phyloP scores from a whole-genome alignment of 305 asterid genomes.

The Rubia balearica region DNA sequence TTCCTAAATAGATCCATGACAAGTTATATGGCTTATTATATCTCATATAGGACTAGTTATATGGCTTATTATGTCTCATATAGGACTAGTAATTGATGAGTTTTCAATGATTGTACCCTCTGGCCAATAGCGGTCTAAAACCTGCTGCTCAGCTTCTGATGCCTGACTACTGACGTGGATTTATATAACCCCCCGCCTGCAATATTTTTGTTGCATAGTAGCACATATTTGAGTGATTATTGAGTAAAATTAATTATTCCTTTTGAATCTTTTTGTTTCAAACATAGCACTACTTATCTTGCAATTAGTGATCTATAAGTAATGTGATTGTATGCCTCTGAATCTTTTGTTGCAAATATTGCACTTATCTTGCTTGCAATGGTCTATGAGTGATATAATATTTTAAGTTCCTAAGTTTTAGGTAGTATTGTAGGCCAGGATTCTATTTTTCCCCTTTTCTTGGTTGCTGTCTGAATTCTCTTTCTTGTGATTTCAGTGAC shows the following conservation, averaged over 20 bases:
- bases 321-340: neutral
- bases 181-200: neutral
- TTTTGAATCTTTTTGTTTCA: neutral
- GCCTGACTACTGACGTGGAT: too few relatives aligned
- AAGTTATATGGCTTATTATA: neutral
- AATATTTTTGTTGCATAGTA: neutral
- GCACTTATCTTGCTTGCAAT: neutral
- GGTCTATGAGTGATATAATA: neutral
- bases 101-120: neutral
- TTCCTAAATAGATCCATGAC: neutral
- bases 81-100: neutral
- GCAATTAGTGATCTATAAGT: neutral
- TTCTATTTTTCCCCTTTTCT: neutral
- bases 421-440: neutral
- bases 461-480: constrained; percentile 4
- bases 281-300: neutral
- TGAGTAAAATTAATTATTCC: neutral
- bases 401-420: neutral
- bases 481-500: constrained; percentile 48
- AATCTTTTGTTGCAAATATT: neutral
- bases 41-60: neutral
- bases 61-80: too few relatives aligned
- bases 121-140: neutral
- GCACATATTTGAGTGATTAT: neutral
- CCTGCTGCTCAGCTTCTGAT: neutral